phyloP scores from a whole-genome alignment of 1,139 yeast species.

The Protomyces pachydermus region DNA sequence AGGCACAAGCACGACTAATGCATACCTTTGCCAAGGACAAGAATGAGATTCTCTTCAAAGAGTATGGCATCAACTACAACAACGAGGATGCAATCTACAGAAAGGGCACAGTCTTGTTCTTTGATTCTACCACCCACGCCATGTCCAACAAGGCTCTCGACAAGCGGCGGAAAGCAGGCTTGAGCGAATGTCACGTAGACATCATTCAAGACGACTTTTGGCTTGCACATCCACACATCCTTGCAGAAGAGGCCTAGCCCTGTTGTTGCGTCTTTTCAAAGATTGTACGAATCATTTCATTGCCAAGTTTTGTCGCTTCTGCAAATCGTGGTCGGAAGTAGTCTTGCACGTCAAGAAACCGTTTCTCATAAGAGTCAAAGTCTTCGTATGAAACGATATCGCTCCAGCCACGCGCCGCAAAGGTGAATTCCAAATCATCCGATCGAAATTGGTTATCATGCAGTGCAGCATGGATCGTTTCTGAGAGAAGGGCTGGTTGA shows the following conservation, averaged over 20 bases:
- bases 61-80: constrained; percentile 82
- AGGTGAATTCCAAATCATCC: constrained; percentile 66
- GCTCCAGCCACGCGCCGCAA: constrained; percentile 59
- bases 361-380: constrained; percentile 62
- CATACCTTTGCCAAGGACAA: constrained; percentile 81
- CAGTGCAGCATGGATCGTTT: constrained; percentile 68
- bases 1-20: constrained; percentile 50
- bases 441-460: constrained; percentile 64
- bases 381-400: constrained; percentile 71
- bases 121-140: neutral
- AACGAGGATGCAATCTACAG: constrained; percentile 81
- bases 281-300: constrained; percentile 91
- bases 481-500: constrained; percentile 72
- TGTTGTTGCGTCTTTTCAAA: constrained; percentile 28
- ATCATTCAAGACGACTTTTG: constrained; percentile 57
- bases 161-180: constrained; percentile 48
- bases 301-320: constrained; percentile 86
- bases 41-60: constrained; percentile 72
- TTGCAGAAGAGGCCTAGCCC: neutral
- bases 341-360: constrained; percentile 71
- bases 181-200: constrained; percentile 52
- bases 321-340: constrained; percentile 82
- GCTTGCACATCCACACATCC: constrained; percentile 36
- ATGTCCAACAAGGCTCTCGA: constrained; percentile 44
- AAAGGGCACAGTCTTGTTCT: constrained; percentile 66